Evolutionary conservation across 129 eudicot species (phyloP), one percentile per base, ranked within the genome.

Genomic region (Pulicaria dysenterica): DNA sequence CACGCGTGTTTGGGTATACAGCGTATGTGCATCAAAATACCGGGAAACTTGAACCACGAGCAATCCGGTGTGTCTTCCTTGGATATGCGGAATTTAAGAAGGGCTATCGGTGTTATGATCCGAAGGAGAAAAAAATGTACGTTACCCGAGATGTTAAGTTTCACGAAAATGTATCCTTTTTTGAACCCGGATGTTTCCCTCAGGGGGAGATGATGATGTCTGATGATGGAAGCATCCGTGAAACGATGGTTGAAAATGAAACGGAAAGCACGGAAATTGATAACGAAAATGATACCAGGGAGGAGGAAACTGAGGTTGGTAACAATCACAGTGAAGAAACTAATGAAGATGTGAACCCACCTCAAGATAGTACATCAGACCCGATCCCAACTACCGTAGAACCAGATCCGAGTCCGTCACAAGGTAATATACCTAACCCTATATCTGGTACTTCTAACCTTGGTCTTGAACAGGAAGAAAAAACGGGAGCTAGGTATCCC

Each of bases 61-160:
- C 60, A 47, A 48, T 48, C 40, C 72, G 16, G 1, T 67, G 72
- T 67, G 41, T 67, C 41, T 67, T 67, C 37, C 56, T 67, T 36
- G 72, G 72, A 34, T 67, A 67, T 46, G 72, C 17, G 13, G 36
- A 36, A 7, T 36, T 44, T 15, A 34, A 46, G 9, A 67, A 67
- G 47, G 72, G 72, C 57, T 67, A 67, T 9, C 54, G 56, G 56
- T 67, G 72, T 34, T 48, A 19, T 19, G 56, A 67, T 67, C 46
- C 48, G 39, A 62, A 39, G 19, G 31, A 39, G 4, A 42, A 42
- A 9, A 39, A 62, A 49, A 42, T 62, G 46, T 62, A 62, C 13
- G 68, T 62, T 34, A 62, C 68, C 2, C 31, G 31, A 2, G 2
- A 24, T 2, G 31, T 24, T 24, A 24, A 24, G 31, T 24, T 24